Percentiles rank a stretch among this genome's conserved stretches.
phyloP scores from a whole-genome alignment of 179 eudicot genomes.

The Silene coronaria region DNA sequence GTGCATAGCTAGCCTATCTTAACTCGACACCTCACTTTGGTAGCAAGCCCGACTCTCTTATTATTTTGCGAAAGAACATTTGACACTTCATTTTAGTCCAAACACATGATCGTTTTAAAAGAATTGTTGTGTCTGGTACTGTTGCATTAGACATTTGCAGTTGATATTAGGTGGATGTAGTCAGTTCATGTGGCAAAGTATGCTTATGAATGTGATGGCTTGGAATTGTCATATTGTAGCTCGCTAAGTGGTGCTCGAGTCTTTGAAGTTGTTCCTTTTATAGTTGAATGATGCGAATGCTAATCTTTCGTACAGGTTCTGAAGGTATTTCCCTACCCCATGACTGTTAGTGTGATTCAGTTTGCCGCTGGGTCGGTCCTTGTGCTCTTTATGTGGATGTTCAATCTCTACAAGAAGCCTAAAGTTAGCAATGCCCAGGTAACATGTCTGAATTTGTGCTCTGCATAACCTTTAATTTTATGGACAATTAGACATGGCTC shows the following conservation, averaged over 20 bases:
- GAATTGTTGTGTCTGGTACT: not conserved
- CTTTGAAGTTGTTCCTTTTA: not conserved
- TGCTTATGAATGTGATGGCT: too few species aligned
- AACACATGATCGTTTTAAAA: not conserved
- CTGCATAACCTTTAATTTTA: not conserved
- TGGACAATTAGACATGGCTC: not conserved
- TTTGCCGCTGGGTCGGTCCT: slow-evolving; percentile 78
- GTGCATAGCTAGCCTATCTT: too few species aligned
- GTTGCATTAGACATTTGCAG: not conserved
- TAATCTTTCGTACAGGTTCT: slow-evolving; percentile 50
- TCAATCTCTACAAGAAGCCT: slow-evolving; percentile 76
- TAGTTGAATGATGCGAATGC: not conserved
- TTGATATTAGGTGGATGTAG: too few species aligned
- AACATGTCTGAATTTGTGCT: not conserved
- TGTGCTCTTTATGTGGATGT: slow-evolving; percentile 69
- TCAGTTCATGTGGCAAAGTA: too few species aligned
- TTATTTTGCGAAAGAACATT: not conserved
- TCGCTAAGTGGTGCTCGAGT: too few species aligned
- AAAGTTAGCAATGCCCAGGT: slow-evolving; percentile 81
- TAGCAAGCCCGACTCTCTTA: not conserved
- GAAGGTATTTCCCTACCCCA: slow-evolving; percentile 69
- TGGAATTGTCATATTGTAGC: too few species aligned
- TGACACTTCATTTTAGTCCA: not conserved
- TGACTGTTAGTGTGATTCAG: slow-evolving; percentile 64
- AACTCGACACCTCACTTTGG: not conserved